Conservation (phyloP, 352 stramenopile species). For the Aphanomyces invadans region DNA sequence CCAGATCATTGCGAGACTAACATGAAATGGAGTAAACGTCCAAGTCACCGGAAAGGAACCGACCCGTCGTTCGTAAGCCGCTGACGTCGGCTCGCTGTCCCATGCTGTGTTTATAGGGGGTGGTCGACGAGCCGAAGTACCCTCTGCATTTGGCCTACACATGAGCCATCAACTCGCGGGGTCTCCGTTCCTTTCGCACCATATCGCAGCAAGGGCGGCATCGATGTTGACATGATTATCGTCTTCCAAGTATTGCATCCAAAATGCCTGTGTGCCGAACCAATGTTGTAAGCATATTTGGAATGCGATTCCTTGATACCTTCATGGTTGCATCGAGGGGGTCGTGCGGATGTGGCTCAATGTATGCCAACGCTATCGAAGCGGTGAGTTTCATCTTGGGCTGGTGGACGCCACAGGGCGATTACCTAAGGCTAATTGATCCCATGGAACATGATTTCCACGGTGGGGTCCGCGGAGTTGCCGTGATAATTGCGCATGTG, state of each 20-base stretch:
- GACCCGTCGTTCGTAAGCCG: background rate
- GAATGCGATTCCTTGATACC: too few species aligned
- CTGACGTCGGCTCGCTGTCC: background rate
- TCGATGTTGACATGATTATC: conserved; percentile 7
- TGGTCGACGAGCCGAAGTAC: too few species aligned
- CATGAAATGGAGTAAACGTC: too few species aligned
- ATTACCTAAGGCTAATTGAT: background rate
- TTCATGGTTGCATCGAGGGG: background rate
- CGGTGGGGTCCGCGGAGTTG: background rate
- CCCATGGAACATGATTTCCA: background rate
- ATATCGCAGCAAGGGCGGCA: background rate
- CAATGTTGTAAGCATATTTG: too few species aligned
- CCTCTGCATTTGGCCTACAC: background rate
- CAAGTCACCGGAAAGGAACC: too few species aligned
- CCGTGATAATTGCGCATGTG: background rate
- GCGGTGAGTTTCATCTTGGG: too few species aligned
- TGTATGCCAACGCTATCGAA: background rate
- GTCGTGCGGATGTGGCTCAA: background rate
- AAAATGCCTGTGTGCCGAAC: background rate
- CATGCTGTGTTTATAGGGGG: background rate
- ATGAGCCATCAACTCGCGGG: too few species aligned
- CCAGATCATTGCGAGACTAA: background rate
- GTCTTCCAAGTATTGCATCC: background rate
- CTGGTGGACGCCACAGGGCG: too few species aligned
- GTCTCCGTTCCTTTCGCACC: too few species aligned